Evolutionary conservation across 257 asterid genomes (phyloP).

Genomic region (Nicotiana tabacum): DNA sequence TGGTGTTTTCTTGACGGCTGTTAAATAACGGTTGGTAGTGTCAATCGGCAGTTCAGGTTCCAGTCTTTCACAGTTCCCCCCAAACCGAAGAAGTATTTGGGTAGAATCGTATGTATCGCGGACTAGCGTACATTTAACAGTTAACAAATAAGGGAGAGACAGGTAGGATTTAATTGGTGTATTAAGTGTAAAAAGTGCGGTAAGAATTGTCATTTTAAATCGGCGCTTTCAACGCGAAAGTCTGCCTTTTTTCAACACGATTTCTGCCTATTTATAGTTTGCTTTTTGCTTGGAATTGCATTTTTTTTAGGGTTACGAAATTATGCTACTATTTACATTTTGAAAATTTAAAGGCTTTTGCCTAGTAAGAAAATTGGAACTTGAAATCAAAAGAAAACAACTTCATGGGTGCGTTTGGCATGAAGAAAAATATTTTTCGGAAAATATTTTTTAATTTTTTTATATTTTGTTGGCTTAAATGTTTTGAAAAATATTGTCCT

Average conservation of each 20-base stretch:
- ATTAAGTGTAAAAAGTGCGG: neutral
- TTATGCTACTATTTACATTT: neutral
- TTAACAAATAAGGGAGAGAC: neutral
- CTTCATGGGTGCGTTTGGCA: no score
- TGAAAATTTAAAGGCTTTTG: neutral
- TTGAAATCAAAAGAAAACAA: no score
- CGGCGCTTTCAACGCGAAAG: neutral
- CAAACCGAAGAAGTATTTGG: slow-evolving; percentile 33
- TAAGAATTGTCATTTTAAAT: neutral
- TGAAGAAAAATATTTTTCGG: no score
- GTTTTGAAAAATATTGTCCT: no score
- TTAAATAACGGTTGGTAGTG: slow-evolving; percentile 72
- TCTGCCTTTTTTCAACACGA: neutral
- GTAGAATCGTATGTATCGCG: slow-evolving; percentile 26
- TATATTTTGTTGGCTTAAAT: no score
- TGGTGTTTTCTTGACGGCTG: slow-evolving; percentile 57
- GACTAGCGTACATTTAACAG: neutral
- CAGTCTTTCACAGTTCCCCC: slow-evolving; percentile 47
- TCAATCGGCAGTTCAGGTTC: slow-evolving; percentile 67
- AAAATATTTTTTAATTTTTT: no score
- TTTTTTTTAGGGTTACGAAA: neutral
- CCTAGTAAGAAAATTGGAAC: neutral
- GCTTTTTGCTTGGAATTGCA: neutral
- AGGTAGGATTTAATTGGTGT: neutral
- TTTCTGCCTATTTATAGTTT: neutral